These are phyloP conservation scores for Leccinum solheimii DNA, from an alignment of 1,284 basidiomycete species.

Conservation along the genomic window DNA sequence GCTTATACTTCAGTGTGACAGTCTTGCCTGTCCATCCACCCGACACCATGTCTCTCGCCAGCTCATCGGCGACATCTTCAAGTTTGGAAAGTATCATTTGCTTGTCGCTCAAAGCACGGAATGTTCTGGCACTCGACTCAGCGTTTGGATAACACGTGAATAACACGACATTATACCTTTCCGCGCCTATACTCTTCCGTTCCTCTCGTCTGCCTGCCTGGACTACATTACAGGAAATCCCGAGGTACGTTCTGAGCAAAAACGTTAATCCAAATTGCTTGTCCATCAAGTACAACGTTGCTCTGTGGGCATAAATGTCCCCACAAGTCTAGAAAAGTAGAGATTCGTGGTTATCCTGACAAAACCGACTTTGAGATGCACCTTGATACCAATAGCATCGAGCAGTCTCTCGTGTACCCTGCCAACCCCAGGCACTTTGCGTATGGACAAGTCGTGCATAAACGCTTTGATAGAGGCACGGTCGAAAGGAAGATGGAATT, in stretches of 20 bases:
- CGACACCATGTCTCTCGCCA: conserved; percentile 74
- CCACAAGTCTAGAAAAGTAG: conserved; percentile 67
- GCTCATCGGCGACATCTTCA: conserved; percentile 74
- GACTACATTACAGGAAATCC: conserved; percentile 82
- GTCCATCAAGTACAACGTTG: conserved; percentile 75
- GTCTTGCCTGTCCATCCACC: conserved; percentile 76
- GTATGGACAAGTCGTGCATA: conserved; percentile 72
- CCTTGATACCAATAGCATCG: conserved; percentile 85
- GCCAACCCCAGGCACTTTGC: conserved; percentile 86
- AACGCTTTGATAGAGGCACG: conserved; percentile 67
- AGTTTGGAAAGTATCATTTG: conserved; percentile 73
- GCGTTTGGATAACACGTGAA: background rate
- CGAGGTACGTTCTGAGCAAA: conserved; percentile 77
- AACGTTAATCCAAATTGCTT: conserved; percentile 79
- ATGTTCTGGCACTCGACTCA: conserved; percentile 58
- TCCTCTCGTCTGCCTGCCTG: conserved; percentile 74
- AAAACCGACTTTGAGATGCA: conserved; percentile 28
- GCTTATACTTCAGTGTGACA: conserved; percentile 78
- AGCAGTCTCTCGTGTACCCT: conserved; percentile 84
- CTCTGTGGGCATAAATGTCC: conserved; percentile 78
- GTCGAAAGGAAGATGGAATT: conserved; percentile 76
- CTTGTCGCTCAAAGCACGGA: conserved; percentile 63
- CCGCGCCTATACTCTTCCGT: conserved; percentile 87
- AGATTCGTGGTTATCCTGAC: background rate
- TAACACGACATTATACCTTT: conserved; percentile 53